Base-by-base conservation (phyloP, 1,284 basidiomycete species). In the Porodaedalea pini region DNA sequence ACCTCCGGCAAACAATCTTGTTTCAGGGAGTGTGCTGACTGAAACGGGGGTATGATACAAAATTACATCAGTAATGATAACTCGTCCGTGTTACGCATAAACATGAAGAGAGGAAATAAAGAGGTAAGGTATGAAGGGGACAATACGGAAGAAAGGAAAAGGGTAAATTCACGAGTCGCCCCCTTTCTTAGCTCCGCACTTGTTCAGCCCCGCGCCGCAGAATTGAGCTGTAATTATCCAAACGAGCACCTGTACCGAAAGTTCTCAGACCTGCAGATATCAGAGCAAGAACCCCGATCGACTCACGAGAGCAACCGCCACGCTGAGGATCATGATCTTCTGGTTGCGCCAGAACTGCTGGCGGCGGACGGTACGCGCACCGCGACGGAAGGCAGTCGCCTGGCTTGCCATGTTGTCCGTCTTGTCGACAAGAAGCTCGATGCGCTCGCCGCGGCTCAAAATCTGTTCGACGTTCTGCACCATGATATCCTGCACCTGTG, bases 281-380 rank as follows among this genome's bases (percentile, higher is more conserved):
- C 36, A 53, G 51, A 57, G 59, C 40, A 66, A 59, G 44, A 51
- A 43, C 57, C 44, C 21, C 45, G 50, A 27, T 62, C 49, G 8
- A 80, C 88, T 75, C 69, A 93, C 90, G 66, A 96, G 63, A 6
- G 73, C 85, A 37, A 95, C 90, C 47, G 94, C 71, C 7, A 85
- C 77, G 44, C 82, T 82, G 39, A 98, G 72, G 1, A 76, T 83
- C 65, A 92, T 68, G 49, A 94, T 83, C 71, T 90, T 87, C 62
- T 78, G 85, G 68, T 93, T 96, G 73, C 85, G 88, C 94, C 94
- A 99, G 92, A 96, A 98, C 90, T 98, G 96, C 70, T 95, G 87
- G 61, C 94, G 79, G 45, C 96, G 77, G 13, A 95, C 86, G 1
- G 80, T 85, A 37, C 94, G 81, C 4, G 95, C 94, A 2, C 96